A percentile compares a stretch with the other conserved stretches of the same genome.
These are phyloP conservation scores for Nothomitra cinnamomea DNA, from an alignment of 2,329 filamentous ascomycete species.

Conservation along the genomic window DNA sequence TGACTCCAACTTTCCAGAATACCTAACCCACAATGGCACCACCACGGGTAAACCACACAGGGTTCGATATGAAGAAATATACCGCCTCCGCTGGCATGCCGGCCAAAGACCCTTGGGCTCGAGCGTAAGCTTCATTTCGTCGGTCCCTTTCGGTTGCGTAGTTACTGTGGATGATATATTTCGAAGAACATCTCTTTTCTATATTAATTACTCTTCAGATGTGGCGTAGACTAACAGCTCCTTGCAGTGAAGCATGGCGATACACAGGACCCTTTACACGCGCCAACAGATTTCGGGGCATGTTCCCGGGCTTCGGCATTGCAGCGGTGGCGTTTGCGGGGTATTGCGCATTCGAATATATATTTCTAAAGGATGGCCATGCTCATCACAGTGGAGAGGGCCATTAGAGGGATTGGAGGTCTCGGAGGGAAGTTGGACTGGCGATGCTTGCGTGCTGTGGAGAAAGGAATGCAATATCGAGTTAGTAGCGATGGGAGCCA, in stretches of 20 bases:
- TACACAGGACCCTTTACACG: constrained; percentile 79
- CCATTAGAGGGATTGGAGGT: neutral
- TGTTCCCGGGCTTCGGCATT: constrained; percentile 83
- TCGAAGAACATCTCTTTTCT: neutral
- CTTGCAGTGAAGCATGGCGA: constrained; percentile 74
- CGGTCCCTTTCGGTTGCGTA: neutral
- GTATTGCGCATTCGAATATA: constrained; percentile 80
- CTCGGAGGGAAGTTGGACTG: neutral
- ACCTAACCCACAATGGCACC: constrained; percentile 28
- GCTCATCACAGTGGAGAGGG: neutral
- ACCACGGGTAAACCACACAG: constrained; percentile 58
- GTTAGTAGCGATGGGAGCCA: too few species aligned
- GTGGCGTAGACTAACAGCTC: neutral
- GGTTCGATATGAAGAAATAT: constrained; percentile 76
- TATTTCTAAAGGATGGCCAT: constrained; percentile 57
- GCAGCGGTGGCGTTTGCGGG: constrained; percentile 78
- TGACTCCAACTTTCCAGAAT: constrained; percentile 10
- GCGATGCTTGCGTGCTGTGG: neutral
- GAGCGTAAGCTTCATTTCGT: constrained; percentile 31
- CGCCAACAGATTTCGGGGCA: constrained; percentile 72
- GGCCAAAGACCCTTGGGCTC: constrained; percentile 44
- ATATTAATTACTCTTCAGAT: constrained; percentile 12
- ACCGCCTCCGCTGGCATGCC: constrained; percentile 49
- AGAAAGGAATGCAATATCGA: too few species aligned
- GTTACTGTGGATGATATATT: neutral